phyloP scores from a whole-genome alignment of 805 yeast genomes.

The Wickerhamiella azymoides region DNA sequence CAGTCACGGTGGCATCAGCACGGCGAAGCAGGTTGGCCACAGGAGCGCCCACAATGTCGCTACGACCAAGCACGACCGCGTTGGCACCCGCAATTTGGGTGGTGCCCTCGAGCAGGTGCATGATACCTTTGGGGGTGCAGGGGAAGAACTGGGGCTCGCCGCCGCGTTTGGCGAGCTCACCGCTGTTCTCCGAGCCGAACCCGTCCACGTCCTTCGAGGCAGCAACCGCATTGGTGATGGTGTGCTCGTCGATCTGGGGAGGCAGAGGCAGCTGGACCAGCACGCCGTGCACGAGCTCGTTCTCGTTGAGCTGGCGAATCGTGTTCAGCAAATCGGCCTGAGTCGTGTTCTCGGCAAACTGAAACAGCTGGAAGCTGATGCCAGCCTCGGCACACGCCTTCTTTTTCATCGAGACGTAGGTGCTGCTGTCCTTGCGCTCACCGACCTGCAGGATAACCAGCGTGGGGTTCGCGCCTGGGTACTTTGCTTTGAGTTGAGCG shows the following conservation, averaged over 20 bases:
- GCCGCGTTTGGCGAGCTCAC: slow-evolving; percentile 77
- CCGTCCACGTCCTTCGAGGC: slow-evolving; percentile 91
- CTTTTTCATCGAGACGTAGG: slow-evolving; percentile 82
- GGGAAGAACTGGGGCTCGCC: slow-evolving; percentile 77
- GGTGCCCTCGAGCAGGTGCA: slow-evolving; percentile 60
- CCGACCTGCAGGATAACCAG: slow-evolving; percentile 86
- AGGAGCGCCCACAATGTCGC: slow-evolving; percentile 94
- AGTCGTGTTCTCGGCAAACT: slow-evolving; percentile 46
- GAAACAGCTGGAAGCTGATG: slow-evolving; percentile 51
- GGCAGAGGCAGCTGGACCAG: slow-evolving; percentile 89
- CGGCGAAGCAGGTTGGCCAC: slow-evolving; percentile 71
- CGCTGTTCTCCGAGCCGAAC: slow-evolving; percentile 75
- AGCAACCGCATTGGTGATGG: slow-evolving; percentile 66
- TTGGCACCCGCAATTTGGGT: slow-evolving; percentile 59
- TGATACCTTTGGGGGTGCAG: slow-evolving; percentile 90
- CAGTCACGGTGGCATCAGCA: slow-evolving; percentile 73
- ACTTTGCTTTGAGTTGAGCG: slow-evolving; percentile 28
- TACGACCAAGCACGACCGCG: slow-evolving; percentile 88
- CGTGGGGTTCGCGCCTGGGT: slow-evolving; percentile 48
- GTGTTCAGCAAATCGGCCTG: slow-evolving; percentile 44
- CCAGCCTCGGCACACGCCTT: slow-evolving; percentile 81
- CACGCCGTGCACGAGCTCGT: slow-evolving; percentile 69
- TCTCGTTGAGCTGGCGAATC: slow-evolving; percentile 54
- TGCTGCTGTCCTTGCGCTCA: slow-evolving; percentile 72
- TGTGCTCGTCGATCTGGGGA: slow-evolving; percentile 57